Evolutionary conservation across 768 basidiomycete species (phyloP).

Genomic region (Mycena galericulata): DNA sequence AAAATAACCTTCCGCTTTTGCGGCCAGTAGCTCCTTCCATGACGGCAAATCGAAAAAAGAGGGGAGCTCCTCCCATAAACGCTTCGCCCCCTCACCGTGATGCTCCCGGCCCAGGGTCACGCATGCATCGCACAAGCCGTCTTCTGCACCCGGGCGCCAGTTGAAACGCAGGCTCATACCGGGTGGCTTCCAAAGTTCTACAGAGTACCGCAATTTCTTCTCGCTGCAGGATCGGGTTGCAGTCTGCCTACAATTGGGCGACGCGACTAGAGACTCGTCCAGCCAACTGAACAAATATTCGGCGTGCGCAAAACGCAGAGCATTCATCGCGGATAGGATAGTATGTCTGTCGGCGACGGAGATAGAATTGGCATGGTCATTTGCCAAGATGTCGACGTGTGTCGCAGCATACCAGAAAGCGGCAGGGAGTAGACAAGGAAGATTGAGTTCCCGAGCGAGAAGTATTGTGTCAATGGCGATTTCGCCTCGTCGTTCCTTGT

Average conservation of each 20-base stretch:
- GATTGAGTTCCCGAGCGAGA: conserved; percentile 1
- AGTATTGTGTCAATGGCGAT: too few species aligned
- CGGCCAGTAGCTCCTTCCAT: conserved; percentile 1
- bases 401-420: conserved; percentile 2
- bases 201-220: neutral
- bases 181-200: conserved; percentile 1
- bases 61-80: conserved; percentile 13
- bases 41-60: neutral
- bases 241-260: neutral
- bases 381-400: neutral
- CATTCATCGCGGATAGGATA: neutral
- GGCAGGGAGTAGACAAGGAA: neutral
- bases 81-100: neutral
- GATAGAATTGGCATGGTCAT: neutral
- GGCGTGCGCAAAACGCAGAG: neutral
- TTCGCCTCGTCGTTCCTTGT: too few species aligned
- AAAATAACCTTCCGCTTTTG: too few species aligned
- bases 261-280: neutral
- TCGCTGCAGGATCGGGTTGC: neutral
- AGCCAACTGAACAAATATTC: conserved; percentile 6
- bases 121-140: neutral
- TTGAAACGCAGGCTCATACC: neutral
- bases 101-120: neutral
- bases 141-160: neutral
- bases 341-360: neutral